Evolutionary conservation across 192 early-diverging fungal species (phyloP).

Genomic region (Geranomyces michiganensis): DNA sequence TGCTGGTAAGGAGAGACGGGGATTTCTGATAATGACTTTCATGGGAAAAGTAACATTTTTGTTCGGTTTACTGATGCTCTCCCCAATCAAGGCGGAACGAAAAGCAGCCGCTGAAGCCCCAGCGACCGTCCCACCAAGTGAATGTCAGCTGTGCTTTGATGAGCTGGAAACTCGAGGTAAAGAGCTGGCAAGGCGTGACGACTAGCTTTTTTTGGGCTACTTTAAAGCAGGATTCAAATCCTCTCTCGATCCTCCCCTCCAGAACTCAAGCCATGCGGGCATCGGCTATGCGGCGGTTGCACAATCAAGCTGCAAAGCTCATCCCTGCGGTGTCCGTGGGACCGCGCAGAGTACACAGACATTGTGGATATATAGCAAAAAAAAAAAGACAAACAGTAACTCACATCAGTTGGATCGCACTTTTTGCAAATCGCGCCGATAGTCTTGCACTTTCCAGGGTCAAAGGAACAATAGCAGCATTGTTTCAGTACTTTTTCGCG

Average conservation of each 20-base stretch:
- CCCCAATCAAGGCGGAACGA: not conserved
- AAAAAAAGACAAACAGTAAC: no score
- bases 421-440: no score
- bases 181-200: no score
- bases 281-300: conserved; percentile 10
- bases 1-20: no score
- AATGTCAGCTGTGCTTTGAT: conserved; percentile 21
- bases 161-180: conserved; percentile 9
- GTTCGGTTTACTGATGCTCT: not conserved
- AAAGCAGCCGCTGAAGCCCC: not conserved
- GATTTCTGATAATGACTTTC: no score
- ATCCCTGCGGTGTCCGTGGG: conserved; percentile 20
- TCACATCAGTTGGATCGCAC: no score
- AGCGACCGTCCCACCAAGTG: not conserved
- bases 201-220: no score
- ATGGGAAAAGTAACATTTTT: no score
- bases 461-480: no score
- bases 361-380: not conserved
- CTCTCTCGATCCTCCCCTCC: not conserved
- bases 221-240: no score
- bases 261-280: conserved; percentile 8
- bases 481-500: no score
- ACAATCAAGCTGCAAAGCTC: not conserved
- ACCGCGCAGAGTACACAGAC: conserved; percentile 2
- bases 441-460: no score